These are phyloP conservation scores for Nadsonia fulvescens DNA, from an alignment of 805 yeast species.

Conservation along the genomic window DNA sequence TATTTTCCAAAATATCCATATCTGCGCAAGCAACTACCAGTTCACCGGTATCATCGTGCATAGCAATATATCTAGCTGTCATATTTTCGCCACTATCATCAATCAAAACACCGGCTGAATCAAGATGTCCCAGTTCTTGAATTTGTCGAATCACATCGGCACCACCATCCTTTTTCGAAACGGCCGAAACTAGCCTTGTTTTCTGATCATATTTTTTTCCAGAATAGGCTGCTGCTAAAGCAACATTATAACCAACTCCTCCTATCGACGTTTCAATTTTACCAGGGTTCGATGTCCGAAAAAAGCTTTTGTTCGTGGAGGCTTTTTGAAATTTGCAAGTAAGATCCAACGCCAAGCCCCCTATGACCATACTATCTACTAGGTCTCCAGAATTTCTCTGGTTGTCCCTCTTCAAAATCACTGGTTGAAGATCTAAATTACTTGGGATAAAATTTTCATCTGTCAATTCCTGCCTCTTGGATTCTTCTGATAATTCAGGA, in stretches of 20 bases:
- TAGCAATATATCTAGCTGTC: constrained; percentile 65
- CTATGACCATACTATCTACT: constrained; percentile 18
- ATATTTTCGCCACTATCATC: constrained; percentile 11
- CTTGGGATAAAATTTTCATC: too few species aligned
- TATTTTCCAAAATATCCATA: constrained; percentile 49
- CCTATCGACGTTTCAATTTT: constrained; percentile 39
- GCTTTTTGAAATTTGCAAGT: constrained; percentile 32
- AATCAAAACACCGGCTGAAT: constrained; percentile 24
- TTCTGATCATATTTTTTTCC: constrained; percentile 12
- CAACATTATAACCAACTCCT: constrained; percentile 73
- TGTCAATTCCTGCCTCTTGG: too few species aligned
- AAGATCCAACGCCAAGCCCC: constrained; percentile 63
- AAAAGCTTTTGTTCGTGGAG: too few species aligned
- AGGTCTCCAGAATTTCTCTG: not conserved
- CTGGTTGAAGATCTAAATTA: too few species aligned
- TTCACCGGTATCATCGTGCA: constrained; percentile 44
- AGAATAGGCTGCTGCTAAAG: constrained; percentile 35
- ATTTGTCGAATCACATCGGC: constrained; percentile 7
- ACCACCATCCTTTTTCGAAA: constrained; percentile 39
- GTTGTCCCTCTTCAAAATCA: not conserved
- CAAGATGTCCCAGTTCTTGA: constrained; percentile 16
- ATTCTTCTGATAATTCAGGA: too few species aligned
- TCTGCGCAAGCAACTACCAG: constrained; percentile 68
- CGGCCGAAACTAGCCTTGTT: constrained; percentile 33
- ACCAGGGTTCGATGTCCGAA: constrained; percentile 61